These are phyloP conservation scores for Cladosporium cucumerinum DNA, from an alignment of 2,329 filamentous ascomycete genomes.

Conservation along the genomic window DNA sequence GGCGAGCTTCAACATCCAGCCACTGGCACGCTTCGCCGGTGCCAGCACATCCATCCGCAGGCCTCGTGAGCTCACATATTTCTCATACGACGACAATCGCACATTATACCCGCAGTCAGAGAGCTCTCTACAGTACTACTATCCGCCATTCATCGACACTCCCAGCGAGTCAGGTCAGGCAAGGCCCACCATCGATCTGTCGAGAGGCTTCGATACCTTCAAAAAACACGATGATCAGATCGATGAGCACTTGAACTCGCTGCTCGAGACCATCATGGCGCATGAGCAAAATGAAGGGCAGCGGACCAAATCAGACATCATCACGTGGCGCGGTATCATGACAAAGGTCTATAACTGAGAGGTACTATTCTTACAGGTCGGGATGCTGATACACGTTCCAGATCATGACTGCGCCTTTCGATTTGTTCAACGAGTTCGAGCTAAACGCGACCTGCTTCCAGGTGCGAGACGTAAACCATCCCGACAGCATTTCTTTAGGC, in stretches of 20 bases:
- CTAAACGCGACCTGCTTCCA: constrained; percentile 94
- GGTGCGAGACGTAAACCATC: constrained; percentile 50
- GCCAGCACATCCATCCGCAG: constrained; percentile 68
- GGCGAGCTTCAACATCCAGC: constrained; percentile 60
- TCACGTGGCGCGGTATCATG: constrained; percentile 98
- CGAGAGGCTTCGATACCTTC: constrained; percentile 76
- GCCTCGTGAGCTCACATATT: constrained; percentile 83
- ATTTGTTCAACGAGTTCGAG: constrained; percentile 82
- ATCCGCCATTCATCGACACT: constrained; percentile 54
- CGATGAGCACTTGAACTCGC: constrained; percentile 84
- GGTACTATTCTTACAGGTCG: not conserved
- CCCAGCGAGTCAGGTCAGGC: constrained; percentile 22
- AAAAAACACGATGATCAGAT: constrained; percentile 73
- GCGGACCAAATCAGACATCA: constrained; percentile 65
- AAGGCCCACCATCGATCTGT: constrained; percentile 66
- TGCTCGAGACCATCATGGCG: constrained; percentile 71
- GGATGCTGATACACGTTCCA: constrained; percentile 38
- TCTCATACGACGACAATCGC: constrained; percentile 88
- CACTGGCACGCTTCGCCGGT: constrained; percentile 66
- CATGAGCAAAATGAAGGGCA: constrained; percentile 67
- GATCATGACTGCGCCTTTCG: constrained; percentile 84
- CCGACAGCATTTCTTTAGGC: not conserved
- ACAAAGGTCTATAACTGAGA: constrained; percentile 66
- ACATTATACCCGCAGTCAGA: constrained; percentile 67
- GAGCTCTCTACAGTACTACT: constrained; percentile 83